A percentile compares a stretch with the other conserved stretches of the same genome.
Evolutionary conservation across 495 filamentous ascomycete species (phyloP).

Genomic region (Neurospora sp.): DNA sequence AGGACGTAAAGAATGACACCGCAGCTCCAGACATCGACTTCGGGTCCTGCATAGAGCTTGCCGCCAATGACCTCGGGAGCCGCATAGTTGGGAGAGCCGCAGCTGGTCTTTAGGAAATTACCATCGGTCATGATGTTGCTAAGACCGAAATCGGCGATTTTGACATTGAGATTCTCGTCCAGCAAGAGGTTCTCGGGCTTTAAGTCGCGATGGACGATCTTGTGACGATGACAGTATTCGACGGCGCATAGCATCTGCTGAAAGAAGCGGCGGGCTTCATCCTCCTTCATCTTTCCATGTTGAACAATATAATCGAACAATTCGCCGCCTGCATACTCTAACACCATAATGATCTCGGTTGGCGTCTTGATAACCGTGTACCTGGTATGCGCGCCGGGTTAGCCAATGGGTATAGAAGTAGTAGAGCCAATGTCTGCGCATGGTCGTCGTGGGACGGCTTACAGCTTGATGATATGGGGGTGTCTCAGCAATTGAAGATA

Average conservation of each 20-base stretch:
- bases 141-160: slow-evolving; percentile 96
- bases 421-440: neutral
- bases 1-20: slow-evolving; percentile 97
- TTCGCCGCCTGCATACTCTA: slow-evolving; percentile 94
- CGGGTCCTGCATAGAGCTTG: slow-evolving; percentile 93
- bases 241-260: slow-evolving; percentile 99
- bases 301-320: slow-evolving; percentile 95
- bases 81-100: slow-evolving; percentile 95
- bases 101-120: slow-evolving; percentile 97
- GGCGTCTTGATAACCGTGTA: slow-evolving; percentile 95
- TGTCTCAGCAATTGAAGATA: slow-evolving; percentile 92
- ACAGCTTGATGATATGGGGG: slow-evolving; percentile 99
- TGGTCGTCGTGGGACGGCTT: slow-evolving; percentile 16
- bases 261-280: slow-evolving; percentile 89
- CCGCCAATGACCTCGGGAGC: slow-evolving; percentile 96
- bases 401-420: slow-evolving; percentile 1
- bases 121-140: slow-evolving; percentile 99
- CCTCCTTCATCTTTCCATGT: slow-evolving; percentile 79
- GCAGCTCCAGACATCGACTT: slow-evolving; percentile 99
- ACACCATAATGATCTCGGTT: slow-evolving; percentile 94
- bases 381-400: slow-evolving; percentile 29
- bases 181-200: slow-evolving; percentile 96
- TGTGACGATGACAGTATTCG: slow-evolving; percentile 97
- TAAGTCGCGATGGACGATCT: slow-evolving; percentile 94
- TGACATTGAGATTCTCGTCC: slow-evolving; percentile 90